Conservation (phyloP, 306 rosid species). For the Malus orientalis region DNA sequence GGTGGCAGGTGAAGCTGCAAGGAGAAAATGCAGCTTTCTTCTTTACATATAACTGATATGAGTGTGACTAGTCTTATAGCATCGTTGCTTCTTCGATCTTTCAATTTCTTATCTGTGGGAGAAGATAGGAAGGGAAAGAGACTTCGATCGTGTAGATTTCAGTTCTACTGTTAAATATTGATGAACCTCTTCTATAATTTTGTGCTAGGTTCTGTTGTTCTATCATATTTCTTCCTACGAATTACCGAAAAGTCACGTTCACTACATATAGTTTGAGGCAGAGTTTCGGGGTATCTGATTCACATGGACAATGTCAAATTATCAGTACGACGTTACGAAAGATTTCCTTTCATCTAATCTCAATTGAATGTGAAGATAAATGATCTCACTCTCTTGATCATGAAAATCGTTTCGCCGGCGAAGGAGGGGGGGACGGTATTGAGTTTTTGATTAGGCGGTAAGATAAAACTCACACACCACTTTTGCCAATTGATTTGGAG, state of each 20-base stretch:
- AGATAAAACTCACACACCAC: background rate
- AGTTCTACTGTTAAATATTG: no score
- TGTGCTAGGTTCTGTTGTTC: background rate
- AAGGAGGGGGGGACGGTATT: background rate
- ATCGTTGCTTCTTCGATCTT: background rate
- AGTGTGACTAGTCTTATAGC: background rate
- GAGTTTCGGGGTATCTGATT: background rate
- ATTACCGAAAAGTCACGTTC: background rate
- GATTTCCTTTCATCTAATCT: background rate
- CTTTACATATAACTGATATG: background rate
- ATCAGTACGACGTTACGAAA: background rate
- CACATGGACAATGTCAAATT: background rate
- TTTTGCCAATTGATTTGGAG: background rate
- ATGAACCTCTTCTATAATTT: no score
- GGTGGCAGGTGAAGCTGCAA: background rate
- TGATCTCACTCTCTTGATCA: background rate
- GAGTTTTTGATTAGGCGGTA: background rate
- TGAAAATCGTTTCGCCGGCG: background rate
- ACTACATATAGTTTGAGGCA: background rate
- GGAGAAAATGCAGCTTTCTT: background rate
- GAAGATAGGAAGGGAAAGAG: background rate
- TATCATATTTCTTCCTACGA: background rate
- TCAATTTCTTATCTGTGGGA: background rate
- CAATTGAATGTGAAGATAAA: background rate
- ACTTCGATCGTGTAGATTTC: background rate